These are phyloP conservation scores for Elaphomyces granulatus DNA, from an alignment of 495 filamentous ascomycete species.

Conservation along the genomic window DNA sequence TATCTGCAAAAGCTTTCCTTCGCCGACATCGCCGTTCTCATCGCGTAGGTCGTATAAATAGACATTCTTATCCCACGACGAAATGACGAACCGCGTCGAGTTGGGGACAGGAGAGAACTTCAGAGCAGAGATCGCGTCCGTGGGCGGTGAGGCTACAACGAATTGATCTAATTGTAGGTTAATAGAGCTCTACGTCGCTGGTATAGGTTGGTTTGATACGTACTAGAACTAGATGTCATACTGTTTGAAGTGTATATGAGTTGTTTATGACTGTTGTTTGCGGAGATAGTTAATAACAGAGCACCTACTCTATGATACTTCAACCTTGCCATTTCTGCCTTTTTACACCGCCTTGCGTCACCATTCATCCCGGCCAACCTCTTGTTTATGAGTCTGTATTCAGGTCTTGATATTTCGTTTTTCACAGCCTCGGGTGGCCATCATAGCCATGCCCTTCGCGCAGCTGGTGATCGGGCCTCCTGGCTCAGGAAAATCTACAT, in stretches of 20 bases:
- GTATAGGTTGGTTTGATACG: not conserved
- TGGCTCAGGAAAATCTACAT: constrained; percentile 90
- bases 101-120: constrained; percentile 61
- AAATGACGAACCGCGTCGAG: constrained; percentile 59
- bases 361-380: too few species aligned
- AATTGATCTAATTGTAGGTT: constrained; percentile 24
- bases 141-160: constrained; percentile 47
- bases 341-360: too few species aligned
- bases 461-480: constrained; percentile 87
- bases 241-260: constrained; percentile 1
- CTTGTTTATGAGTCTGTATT: too few species aligned
- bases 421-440: too few species aligned
- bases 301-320: too few species aligned
- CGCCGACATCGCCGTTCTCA: constrained; percentile 39
- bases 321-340: too few species aligned
- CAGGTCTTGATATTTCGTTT: too few species aligned
- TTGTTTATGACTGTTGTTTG: constrained; percentile 1
- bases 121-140: constrained; percentile 74
- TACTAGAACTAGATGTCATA: constrained; percentile 4
- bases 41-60: constrained; percentile 73
- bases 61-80: constrained; percentile 88
- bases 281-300: too few species aligned
- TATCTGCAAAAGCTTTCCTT: constrained; percentile 49
- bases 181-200: not conserved
- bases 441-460: constrained; percentile 40